Conservation (phyloP, 2,329 filamentous ascomycete genomes). For the Aspergillus aculeatus region DNA sequence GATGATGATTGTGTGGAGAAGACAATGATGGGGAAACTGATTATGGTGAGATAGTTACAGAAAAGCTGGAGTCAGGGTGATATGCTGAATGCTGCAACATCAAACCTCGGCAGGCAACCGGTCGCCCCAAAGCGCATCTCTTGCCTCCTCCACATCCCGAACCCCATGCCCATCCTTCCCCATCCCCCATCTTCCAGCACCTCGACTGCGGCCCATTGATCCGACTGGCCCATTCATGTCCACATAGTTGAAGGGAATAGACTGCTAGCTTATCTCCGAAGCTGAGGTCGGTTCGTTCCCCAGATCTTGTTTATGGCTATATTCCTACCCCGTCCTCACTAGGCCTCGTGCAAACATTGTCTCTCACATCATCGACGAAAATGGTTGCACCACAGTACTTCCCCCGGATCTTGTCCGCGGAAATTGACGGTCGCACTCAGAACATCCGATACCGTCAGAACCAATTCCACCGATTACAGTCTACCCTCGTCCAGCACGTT, state of each 20-base stretch:
- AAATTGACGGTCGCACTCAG: conserved; percentile 40
- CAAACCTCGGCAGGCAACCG: background rate
- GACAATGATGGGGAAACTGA: background rate
- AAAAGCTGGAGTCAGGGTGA: background rate
- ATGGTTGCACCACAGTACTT: conserved; percentile 16
- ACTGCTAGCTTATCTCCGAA: background rate
- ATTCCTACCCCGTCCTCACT: background rate
- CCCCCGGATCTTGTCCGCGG: conserved; percentile 34
- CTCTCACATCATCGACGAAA: background rate
- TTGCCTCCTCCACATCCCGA: conserved; percentile 28
- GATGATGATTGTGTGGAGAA: background rate
- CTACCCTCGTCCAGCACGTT: conserved; percentile 28
- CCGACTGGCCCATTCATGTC: background rate
- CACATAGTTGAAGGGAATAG: background rate
- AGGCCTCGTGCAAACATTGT: background rate
- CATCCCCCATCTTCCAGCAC: background rate
- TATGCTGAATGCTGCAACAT: background rate
- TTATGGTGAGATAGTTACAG: background rate
- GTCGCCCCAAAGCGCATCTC: background rate
- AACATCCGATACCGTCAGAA: conserved; percentile 41
- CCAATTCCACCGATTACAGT: conserved; percentile 41
- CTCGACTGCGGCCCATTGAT: background rate
- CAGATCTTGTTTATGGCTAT: background rate
- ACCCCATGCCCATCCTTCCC: background rate
- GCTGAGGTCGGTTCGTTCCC: background rate